Conservation (phyloP, 495 filamentous ascomycete genomes). For the Neurospora sp. region DNA sequence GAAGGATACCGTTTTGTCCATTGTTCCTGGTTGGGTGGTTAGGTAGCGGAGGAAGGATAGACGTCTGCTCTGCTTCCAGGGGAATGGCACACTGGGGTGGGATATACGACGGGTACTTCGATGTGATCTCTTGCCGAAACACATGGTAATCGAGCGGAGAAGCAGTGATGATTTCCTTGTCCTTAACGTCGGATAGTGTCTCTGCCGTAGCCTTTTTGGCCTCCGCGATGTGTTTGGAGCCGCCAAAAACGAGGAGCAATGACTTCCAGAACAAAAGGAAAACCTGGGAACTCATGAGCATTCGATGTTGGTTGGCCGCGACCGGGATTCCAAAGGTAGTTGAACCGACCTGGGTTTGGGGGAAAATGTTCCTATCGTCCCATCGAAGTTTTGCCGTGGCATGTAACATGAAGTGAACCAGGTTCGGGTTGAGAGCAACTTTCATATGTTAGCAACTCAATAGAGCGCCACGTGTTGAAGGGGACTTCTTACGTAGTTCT, state of each 20-base stretch:
- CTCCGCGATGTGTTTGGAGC: slow-evolving; percentile 55
- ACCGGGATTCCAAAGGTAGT: neutral
- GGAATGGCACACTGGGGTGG: slow-evolving; percentile 77
- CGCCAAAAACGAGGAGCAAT: slow-evolving; percentile 75
- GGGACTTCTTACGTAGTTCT: slow-evolving; percentile 30
- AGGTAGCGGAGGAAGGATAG: slow-evolving; percentile 75
- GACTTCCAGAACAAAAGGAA: slow-evolving; percentile 87
- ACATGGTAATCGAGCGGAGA: slow-evolving; percentile 93
- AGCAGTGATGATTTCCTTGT: slow-evolving; percentile 63
- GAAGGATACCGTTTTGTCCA: slow-evolving; percentile 37
- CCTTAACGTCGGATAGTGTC: slow-evolving; percentile 25
- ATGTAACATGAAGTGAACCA: slow-evolving; percentile 64
- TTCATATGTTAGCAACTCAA: slow-evolving; percentile 11
- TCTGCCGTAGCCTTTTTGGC: slow-evolving; percentile 59
- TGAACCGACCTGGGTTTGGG: slow-evolving; percentile 22
- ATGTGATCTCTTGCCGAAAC: slow-evolving; percentile 96
- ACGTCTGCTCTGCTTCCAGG: slow-evolving; percentile 80
- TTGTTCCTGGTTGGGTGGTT: slow-evolving; percentile 53
- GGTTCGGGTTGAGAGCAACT: slow-evolving; percentile 53
- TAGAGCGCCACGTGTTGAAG: slow-evolving; percentile 3
- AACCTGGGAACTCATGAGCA: slow-evolving; percentile 30
- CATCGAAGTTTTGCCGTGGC: slow-evolving; percentile 72
- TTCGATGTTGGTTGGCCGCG: slow-evolving; percentile 11
- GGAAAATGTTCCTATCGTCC: slow-evolving; percentile 53
- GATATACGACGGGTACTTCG: slow-evolving; percentile 94